phyloP scores from a whole-genome alignment of 176 grass and related monocot species.

The Melocanna baccifera region DNA sequence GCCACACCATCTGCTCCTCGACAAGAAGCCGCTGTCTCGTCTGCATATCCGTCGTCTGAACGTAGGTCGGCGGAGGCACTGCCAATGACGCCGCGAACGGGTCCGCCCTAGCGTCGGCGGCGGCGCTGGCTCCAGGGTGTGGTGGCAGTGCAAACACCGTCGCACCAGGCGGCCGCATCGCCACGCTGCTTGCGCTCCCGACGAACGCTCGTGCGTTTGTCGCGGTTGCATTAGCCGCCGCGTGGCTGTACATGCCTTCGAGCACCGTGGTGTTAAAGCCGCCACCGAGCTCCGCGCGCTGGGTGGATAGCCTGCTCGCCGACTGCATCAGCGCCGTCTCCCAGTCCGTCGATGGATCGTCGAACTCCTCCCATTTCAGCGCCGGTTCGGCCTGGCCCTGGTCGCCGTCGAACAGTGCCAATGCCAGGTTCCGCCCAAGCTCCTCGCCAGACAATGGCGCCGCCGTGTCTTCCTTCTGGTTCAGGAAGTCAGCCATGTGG shows the following conservation, averaged over 20 bases:
- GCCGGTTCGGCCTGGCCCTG: neutral
- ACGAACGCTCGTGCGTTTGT: neutral
- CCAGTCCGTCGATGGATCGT: slow-evolving; percentile 31
- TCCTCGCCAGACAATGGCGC: slow-evolving; percentile 26
- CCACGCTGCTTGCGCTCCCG: slow-evolving; percentile 51
- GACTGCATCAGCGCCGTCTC: slow-evolving; percentile 46
- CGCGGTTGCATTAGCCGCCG: neutral
- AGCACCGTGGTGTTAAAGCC: slow-evolving; percentile 48
- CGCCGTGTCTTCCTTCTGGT: slow-evolving; percentile 43
- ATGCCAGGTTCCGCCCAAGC: slow-evolving; percentile 34
- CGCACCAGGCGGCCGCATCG: neutral
- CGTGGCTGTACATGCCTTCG: slow-evolving; percentile 38
- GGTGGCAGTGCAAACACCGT: slow-evolving; percentile 49
- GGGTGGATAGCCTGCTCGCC: slow-evolving; percentile 29
- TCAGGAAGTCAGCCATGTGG: slow-evolving; percentile 45
- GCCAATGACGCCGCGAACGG: slow-evolving; percentile 59
- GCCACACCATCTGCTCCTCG: slow-evolving; percentile 58
- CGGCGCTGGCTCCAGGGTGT: neutral
- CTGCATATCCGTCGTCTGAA: slow-evolving; percentile 70
- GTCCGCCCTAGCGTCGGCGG: neutral
- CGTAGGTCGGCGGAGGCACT: slow-evolving; percentile 52
- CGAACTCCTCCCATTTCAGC: slow-evolving; percentile 54
- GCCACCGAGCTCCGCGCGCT: slow-evolving; percentile 40
- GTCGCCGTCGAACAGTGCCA: slow-evolving; percentile 38
- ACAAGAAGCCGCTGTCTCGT: slow-evolving; percentile 44